phyloP scores from a whole-genome alignment of 1,284 basidiomycete species.

The Irpex lacteus region DNA sequence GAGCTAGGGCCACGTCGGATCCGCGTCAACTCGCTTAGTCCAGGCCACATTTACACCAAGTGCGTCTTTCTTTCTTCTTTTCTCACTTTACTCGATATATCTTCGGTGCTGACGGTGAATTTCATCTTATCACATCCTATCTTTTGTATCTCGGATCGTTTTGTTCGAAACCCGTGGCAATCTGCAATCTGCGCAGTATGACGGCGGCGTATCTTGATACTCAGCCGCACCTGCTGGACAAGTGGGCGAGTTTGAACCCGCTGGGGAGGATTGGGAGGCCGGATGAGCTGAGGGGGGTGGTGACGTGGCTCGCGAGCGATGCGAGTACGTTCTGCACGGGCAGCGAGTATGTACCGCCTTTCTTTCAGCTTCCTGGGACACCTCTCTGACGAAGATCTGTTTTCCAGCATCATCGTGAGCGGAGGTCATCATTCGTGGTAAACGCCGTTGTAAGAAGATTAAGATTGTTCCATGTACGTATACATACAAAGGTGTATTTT shows the following conservation, averaged over 20 bases:
- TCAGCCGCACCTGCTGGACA: slow-evolving; percentile 64
- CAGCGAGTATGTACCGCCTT: slow-evolving; percentile 54
- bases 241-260: slow-evolving; percentile 77
- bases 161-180: no score
- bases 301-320: slow-evolving; percentile 78
- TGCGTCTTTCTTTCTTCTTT: slow-evolving; percentile 32
- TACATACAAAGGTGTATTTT: not conserved
- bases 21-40: slow-evolving; percentile 74
- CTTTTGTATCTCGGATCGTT: no score
- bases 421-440: slow-evolving; percentile 75
- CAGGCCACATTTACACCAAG: slow-evolving; percentile 75
- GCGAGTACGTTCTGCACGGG: slow-evolving; percentile 77
- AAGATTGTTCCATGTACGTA: not conserved
- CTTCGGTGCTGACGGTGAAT: not conserved
- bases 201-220: slow-evolving; percentile 74
- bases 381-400: slow-evolving; percentile 10
- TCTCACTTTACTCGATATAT: not conserved
- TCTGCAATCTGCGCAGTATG: slow-evolving; percentile 46
- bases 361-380: not conserved
- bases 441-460: slow-evolving; percentile 9
- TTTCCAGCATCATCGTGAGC: slow-evolving; percentile 59
- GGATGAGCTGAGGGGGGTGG: slow-evolving; percentile 77
- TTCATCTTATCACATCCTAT: no score
- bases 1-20: slow-evolving; percentile 74
- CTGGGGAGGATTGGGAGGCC: slow-evolving; percentile 73